Evolutionary conservation across 148 eudicot genomes (phyloP).

Genomic region (Rhododendron griersonianum): DNA sequence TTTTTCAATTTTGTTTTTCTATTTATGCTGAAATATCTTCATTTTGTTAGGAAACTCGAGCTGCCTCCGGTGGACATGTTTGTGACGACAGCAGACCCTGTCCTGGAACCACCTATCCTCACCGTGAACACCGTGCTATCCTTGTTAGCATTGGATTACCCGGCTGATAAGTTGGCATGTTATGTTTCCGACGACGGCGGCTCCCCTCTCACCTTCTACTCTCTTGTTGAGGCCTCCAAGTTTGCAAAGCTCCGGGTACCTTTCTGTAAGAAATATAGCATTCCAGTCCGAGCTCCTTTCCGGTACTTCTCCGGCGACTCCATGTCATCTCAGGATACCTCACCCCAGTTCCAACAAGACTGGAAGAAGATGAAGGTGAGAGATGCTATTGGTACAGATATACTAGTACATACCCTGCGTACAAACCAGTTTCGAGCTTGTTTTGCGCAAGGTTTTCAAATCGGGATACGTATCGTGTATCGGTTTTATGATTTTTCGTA

Average conservation of each 20-base stretch:
- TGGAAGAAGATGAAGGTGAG: conserved; percentile 28
- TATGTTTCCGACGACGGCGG: conserved; percentile 39
- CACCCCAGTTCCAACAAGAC: conserved; percentile 25
- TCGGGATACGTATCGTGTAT: no score
- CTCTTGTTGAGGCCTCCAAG: conserved; percentile 25
- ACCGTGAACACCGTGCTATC: conserved; percentile 38
- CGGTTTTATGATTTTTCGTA: no score
- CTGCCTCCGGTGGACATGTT: conserved; percentile 37
- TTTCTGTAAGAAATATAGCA: conserved; percentile 26
- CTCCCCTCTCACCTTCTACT: conserved; percentile 32
- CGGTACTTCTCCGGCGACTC: conserved; percentile 20
- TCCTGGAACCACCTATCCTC: conserved; percentile 31
- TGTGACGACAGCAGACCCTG: conserved; percentile 40
- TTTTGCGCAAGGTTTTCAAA: no score
- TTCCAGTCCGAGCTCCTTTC: conserved; percentile 34
- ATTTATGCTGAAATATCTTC: neutral
- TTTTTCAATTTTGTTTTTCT: no score
- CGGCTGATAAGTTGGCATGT: conserved; percentile 32
- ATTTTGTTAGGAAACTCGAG: neutral
- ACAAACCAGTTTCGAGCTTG: no score
- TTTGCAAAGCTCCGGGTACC: conserved; percentile 44
- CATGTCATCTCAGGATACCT: neutral
- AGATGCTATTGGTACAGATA: no score
- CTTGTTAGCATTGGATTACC: conserved; percentile 35
- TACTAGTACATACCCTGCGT: no score